Evolutionary conservation across 2,329 filamentous ascomycete genomes (phyloP).

Genomic region (Pseudofabraea citricarpa): DNA sequence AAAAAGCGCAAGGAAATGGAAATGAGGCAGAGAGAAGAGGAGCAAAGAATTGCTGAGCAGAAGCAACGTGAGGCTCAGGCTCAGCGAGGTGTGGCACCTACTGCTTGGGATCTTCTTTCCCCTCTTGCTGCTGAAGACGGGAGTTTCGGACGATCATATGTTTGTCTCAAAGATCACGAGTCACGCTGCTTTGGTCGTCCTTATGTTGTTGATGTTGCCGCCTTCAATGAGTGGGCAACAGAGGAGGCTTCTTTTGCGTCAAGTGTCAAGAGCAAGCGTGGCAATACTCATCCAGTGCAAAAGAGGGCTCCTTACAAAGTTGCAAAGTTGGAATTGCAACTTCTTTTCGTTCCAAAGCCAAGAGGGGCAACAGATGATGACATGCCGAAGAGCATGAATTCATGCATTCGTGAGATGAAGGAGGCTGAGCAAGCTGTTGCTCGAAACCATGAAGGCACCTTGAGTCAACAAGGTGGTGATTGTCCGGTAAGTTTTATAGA

Average conservation of each 20-base stretch:
- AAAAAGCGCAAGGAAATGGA: conserved; percentile 97
- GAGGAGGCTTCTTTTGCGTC: conserved; percentile 75
- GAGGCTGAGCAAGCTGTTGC: conserved; percentile 78
- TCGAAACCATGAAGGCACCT: conserved; percentile 77
- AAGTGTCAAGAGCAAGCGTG: conserved; percentile 92
- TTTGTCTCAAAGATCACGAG: conserved; percentile 92
- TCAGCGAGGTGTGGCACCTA: conserved; percentile 59
- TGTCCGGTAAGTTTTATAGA: conserved; percentile 70
- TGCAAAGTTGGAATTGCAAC: conserved; percentile 88
- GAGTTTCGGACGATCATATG: conserved; percentile 89
- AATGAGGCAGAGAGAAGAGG: conserved; percentile 75
- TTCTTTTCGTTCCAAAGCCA: conserved; percentile 90
- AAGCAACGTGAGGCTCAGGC: conserved; percentile 61
- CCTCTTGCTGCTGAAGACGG: conserved; percentile 86
- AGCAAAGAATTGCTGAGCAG: conserved; percentile 61
- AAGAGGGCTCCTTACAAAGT: conserved; percentile 94
- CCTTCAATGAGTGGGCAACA: conserved; percentile 98
- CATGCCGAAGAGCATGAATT: conserved; percentile 99
- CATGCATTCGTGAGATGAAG: conserved; percentile 87
- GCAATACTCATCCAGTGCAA: conserved; percentile 58
- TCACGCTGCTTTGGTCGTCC: conserved; percentile 81
- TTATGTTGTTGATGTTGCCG: conserved; percentile 81
- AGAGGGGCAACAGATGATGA: conserved; percentile 85
- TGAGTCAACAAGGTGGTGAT: conserved; percentile 96
- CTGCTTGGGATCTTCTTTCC: conserved; percentile 81